These are phyloP conservation scores for Arachnopeziza araneosa DNA, from an alignment of 2,329 filamentous ascomycete species.

Conservation along the genomic window DNA sequence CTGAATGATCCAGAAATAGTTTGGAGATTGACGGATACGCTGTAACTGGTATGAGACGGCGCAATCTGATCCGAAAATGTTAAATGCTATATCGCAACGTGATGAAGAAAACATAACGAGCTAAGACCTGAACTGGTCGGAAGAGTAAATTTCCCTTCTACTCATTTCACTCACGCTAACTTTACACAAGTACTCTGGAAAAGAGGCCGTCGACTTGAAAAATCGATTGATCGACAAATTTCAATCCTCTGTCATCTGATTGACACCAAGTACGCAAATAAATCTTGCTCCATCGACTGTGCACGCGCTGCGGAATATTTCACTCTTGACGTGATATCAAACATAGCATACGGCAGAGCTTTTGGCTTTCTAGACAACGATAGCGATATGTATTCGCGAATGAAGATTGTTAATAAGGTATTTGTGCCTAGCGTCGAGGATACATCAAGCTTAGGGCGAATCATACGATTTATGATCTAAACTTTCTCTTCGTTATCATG, in stretches of 20 bases:
- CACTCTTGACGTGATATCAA: background rate
- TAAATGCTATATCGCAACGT: conserved; percentile 46
- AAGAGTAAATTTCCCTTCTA: conserved; percentile 31
- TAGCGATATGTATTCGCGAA: background rate
- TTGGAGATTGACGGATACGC: background rate
- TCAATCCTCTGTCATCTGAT: background rate
- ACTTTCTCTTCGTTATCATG: background rate
- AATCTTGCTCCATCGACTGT: background rate
- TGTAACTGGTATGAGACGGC: conserved; percentile 34
- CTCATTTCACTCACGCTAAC: background rate
- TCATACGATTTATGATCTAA: background rate
- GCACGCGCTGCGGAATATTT: background rate
- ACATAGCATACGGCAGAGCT: background rate
- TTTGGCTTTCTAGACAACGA: background rate
- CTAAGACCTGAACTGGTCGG: conserved; percentile 44
- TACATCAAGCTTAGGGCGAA: background rate
- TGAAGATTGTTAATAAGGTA: background rate
- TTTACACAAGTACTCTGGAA: background rate
- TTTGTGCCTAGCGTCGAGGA: background rate
- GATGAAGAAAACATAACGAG: conserved; percentile 40
- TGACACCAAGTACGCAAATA: background rate
- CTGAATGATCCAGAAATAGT: background rate
- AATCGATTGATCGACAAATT: background rate
- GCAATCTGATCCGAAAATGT: conserved; percentile 44
- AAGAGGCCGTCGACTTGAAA: background rate